Evolutionary conservation across 75 land plant genomes (phyloP).

Genomic region (Selaginella moellendorffii): DNA sequence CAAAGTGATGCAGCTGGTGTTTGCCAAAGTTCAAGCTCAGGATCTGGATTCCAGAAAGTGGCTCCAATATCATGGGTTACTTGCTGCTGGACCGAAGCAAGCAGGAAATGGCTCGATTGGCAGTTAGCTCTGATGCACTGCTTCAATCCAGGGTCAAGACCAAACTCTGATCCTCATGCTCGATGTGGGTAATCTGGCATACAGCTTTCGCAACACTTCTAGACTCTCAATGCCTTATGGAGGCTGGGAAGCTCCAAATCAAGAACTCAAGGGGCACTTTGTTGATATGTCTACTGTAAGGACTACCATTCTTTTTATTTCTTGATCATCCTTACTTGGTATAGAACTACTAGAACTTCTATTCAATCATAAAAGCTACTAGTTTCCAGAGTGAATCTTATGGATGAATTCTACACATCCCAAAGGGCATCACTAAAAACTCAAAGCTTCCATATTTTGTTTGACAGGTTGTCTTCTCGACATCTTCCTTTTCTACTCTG

Average conservation of each 20-base stretch:
- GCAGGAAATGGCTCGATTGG: background rate
- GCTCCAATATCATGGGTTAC: background rate
- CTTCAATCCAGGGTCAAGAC: constrained; percentile 1
- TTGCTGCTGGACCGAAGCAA: constrained; percentile 1
- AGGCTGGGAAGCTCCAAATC: constrained; percentile 60
- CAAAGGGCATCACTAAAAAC: too few species aligned
- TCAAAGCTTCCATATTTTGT: too few species aligned
- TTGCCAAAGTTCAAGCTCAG: background rate
- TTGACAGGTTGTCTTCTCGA: too few species aligned
- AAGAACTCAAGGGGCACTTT: constrained; percentile 83
- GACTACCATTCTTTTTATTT: background rate
- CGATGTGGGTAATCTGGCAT: constrained; percentile 62
- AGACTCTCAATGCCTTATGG: constrained; percentile 49
- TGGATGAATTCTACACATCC: too few species aligned
- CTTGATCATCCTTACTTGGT: background rate
- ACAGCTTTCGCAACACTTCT: constrained; percentile 77
- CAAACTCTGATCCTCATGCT: constrained; percentile 32
- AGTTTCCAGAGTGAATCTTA: constrained; percentile 1
- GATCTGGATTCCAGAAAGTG: background rate
- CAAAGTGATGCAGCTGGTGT: background rate
- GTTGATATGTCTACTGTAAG: constrained; percentile 40
- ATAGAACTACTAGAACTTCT: background rate
- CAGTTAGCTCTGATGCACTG: background rate
- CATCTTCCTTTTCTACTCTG: too few species aligned
- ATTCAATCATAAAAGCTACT: background rate